Evolutionary conservation across 768 basidiomycete genomes (phyloP).

Genomic region (Kwoniella mangroviensis): DNA sequence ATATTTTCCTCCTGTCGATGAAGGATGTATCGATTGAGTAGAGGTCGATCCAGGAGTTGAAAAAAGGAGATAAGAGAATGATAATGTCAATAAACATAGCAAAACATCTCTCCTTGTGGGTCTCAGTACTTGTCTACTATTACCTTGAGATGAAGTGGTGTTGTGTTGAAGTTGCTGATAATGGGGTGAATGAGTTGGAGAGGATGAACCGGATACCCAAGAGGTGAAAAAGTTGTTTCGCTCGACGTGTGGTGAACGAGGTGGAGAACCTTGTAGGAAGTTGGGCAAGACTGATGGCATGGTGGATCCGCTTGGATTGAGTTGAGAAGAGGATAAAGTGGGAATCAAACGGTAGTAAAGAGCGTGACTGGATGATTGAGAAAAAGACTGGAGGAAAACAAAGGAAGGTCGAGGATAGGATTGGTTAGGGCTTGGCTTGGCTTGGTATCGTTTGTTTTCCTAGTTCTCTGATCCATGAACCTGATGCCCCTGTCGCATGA

Average conservation of each 20-base stretch:
- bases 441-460: background rate
- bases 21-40: background rate
- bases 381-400: background rate
- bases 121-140: constrained; percentile 8
- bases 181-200: constrained; percentile 23
- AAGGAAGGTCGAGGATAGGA: background rate
- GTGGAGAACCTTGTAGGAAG: constrained; percentile 35
- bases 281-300: constrained; percentile 36
- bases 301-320: background rate
- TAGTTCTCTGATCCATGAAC: background rate
- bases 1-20: constrained; percentile 10
- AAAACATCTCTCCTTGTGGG: constrained; percentile 53
- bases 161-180: constrained; percentile 12
- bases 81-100: constrained; percentile 49
- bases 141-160: constrained; percentile 13
- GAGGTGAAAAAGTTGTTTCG: constrained; percentile 12
- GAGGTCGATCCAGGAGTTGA: constrained; percentile 16
- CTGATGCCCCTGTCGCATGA: background rate
- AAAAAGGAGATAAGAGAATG: constrained; percentile 48
- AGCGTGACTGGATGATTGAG: background rate
- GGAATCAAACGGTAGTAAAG: too few relatives aligned
- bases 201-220: constrained; percentile 6
- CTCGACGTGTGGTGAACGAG: constrained; percentile 39
- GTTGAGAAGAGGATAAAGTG: too few relatives aligned
- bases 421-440: background rate